Conservation (phyloP, 805 yeast species). For the Candida coquimbonensis region DNA sequence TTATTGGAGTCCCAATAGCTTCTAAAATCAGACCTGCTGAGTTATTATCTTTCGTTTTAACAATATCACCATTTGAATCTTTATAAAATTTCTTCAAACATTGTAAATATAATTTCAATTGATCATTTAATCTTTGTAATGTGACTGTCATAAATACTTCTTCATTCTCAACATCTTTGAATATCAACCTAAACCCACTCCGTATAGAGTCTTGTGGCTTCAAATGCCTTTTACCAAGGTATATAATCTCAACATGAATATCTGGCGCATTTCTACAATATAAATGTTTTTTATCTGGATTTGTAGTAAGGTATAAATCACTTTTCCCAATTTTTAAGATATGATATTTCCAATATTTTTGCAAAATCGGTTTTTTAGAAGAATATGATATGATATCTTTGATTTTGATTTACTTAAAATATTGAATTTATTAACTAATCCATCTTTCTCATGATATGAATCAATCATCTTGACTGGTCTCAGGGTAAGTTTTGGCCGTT, state of each 20-base stretch:
- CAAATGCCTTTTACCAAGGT: slow-evolving; percentile 2
- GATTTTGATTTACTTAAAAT: not conserved
- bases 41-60: not conserved
- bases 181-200: slow-evolving; percentile 27
- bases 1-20: slow-evolving; percentile 4
- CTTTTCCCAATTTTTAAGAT: slow-evolving; percentile 41
- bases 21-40: not conserved
- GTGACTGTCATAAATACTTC: slow-evolving; percentile 13
- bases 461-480: not conserved
- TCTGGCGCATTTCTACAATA: slow-evolving; percentile 59
- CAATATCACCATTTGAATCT: slow-evolving; percentile 11
- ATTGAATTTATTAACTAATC: not conserved
- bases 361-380: not conserved
- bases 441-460: not conserved
- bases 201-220: slow-evolving; percentile 9
- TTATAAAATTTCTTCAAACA: slow-evolving; percentile 5
- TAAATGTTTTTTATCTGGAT: slow-evolving; percentile 54
- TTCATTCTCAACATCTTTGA: slow-evolving; percentile 17
- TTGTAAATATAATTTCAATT: slow-evolving; percentile 10
- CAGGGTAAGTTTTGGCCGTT: not conserved
- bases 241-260: slow-evolving; percentile 41
- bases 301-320: slow-evolving; percentile 57
- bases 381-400: not conserved
- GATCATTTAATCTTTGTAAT: slow-evolving; percentile 4
- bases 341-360: slow-evolving; percentile 45